Percentiles rank a stretch among this genome's conserved stretches.
phyloP scores from a whole-genome alignment of 768 basidiomycete species.

The Chlorophyllum brunneum region DNA sequence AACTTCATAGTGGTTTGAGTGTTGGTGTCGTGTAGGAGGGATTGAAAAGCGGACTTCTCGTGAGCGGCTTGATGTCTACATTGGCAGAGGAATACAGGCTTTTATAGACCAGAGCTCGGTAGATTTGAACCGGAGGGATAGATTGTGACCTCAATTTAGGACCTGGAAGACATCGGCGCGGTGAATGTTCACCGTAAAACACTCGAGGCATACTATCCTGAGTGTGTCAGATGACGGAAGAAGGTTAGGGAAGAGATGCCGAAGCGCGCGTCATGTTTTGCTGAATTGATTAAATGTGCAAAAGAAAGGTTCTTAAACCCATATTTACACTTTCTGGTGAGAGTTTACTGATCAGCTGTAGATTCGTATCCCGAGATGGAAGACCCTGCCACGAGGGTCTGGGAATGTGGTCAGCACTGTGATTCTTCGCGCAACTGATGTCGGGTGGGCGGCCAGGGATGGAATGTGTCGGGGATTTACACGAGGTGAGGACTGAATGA shows the following conservation, averaged over 20 bases:
- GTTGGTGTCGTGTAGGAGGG: not conserved
- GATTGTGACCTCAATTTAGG: not conserved
- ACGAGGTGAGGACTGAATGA: no score
- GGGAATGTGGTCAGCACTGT: no score
- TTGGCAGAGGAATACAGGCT: not conserved
- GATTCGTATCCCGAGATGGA: not conserved
- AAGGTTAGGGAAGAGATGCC: not conserved
- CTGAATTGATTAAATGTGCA: not conserved
- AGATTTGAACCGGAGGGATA: not conserved
- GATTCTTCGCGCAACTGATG: no score
- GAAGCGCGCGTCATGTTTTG: not conserved
- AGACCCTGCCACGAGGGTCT: not conserved
- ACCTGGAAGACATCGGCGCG: not conserved
- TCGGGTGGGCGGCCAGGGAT: no score
- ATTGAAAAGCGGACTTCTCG: not conserved
- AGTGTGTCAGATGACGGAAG: constrained; percentile 2
- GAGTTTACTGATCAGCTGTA: not conserved
- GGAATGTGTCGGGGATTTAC: no score
- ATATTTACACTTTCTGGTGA: not conserved
- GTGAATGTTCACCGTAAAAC: constrained; percentile 13
- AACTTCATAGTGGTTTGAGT: constrained; percentile 30
- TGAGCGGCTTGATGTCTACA: not conserved
- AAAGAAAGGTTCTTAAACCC: not conserved
- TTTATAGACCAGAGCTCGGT: constrained; percentile 6
- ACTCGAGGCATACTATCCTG: not conserved